Evolutionary conservation across 768 basidiomycete genomes (phyloP).

Genomic region (Dacryopinax spathularia): DNA sequence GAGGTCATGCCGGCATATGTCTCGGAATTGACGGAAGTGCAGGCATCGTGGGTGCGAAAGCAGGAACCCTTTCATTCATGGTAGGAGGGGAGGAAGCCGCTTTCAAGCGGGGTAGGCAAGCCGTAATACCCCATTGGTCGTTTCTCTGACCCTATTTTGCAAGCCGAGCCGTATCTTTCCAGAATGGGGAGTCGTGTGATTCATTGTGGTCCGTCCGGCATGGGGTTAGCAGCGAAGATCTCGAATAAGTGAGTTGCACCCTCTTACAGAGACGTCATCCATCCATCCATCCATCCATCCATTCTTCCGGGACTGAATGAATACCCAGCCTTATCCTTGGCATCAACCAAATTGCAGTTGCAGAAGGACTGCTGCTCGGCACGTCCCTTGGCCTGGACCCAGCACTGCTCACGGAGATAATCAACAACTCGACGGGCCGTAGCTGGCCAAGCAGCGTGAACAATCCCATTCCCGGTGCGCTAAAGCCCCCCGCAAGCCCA

Average conservation of each 20-base stretch:
- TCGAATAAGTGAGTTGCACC: conserved; percentile 71
- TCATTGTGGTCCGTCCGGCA: conserved; percentile 67
- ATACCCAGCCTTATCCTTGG: conserved; percentile 34
- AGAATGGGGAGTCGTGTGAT: conserved; percentile 73
- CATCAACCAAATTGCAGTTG: conserved; percentile 68
- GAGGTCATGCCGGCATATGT: too few species aligned
- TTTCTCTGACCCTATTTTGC: conserved; percentile 8
- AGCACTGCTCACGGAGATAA: conserved; percentile 59
- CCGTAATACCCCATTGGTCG: not conserved
- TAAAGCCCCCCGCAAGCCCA: conserved; percentile 48
- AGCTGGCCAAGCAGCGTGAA: conserved; percentile 79
- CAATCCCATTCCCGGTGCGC: conserved; percentile 68
- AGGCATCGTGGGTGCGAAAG: conserved; percentile 79
- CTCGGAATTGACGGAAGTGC: too few species aligned
- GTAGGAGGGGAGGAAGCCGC: conserved; percentile 59
- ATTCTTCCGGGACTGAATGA: not conserved
- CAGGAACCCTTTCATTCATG: conserved; percentile 80
- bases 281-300: not conserved
- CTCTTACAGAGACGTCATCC: not conserved
- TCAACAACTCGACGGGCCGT: conserved; percentile 51
- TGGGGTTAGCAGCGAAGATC: conserved; percentile 77
- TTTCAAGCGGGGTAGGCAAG: conserved; percentile 29
- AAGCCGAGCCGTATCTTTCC: conserved; percentile 43
- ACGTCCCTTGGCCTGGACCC: conserved; percentile 59
- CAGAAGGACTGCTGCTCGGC: conserved; percentile 84